Evolutionary conservation across 192 early-diverging fungal species (phyloP), one percentile per base, ranked within the genome.

Genomic region (Coemansia brasiliensis): DNA sequence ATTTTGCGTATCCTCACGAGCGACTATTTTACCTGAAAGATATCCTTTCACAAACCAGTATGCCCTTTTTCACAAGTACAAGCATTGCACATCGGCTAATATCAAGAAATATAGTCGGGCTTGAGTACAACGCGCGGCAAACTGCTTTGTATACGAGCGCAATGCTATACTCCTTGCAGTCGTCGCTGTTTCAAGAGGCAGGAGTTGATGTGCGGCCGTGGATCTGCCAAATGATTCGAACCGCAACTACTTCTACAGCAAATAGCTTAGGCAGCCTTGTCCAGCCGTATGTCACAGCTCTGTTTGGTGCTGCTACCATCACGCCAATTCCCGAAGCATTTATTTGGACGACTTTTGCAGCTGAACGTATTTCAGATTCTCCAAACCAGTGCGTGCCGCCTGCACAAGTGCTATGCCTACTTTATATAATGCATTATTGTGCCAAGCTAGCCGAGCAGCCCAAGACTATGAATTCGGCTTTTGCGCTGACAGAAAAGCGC

Each of bases 371-470:
- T 17, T 10, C 13, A 11, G 46, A 43, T 17, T 20, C 49, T 0
- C 12, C 59, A 6, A 52, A 45, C 15, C 39, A 21, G 9, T 25
- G 15, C 5, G 74, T 38, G 5, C 55, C 69, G 15, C 65, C 69
- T 4, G 29, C 65, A 12, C 65, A 69, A 40, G 69, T 73, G 15
- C 59, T 81, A 0, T 41, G 61, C 15, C 37, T 73, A 20, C 45
- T 81, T 25, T 81, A 81, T 29, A 18, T 81, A 10, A 62, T 81
- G 18, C 75, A 65, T 46, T 81, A 81, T 22, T 58, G 26, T 21
- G 66, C 75, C 16, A 44, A 41, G 18, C 42, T 81, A 17, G 43
- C 58, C 21, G 66, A 65, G 17, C 63, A 67, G 39, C 48, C 63
- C 7, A 70, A 60, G 52, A 12, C 38, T 9, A 24, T 37, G 6